Base-by-base conservation (phyloP, 179 eudicot genomes). In the Beta lomatogona region DNA sequence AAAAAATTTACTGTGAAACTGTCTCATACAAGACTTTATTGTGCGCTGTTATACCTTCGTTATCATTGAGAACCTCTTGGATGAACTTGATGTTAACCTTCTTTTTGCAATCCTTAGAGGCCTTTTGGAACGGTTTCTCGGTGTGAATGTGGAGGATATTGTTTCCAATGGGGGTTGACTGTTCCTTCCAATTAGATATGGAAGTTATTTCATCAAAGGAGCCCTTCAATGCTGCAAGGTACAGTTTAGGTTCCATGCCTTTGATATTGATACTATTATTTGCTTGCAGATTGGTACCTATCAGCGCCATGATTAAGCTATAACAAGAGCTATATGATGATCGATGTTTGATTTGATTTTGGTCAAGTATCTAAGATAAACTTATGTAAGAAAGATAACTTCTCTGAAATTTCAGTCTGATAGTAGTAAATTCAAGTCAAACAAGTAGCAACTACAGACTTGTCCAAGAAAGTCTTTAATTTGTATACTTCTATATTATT, bases 151-250 rank as follows among this genome's bases (percentile, higher is more conserved):
- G 73, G 52, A 77, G 80, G 50, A 65, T 21, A 0, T 31, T 77
- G 60, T 66, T 77, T 54, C 73, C 73, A n/a, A 28, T 28, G 0
- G 72, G 72, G 15, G 73, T 77, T 77, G 55, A 2, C 19, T 77
- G 80, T 48, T 77, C 73, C 44, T 15, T 54, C 73, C 80, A 77
- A 65, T 68, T 44, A 14, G 72, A 68, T 5, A 68, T 44, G 18
- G 21, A 68, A 44, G 21, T 68, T 6, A 25, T 36, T 0, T 22
- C 41, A 52, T 73, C 76, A 5, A 52, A n/a, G 5, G n/a, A 53
- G 58, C 76, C 76, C 1, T 8, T 15, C 31, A 52, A 4, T 52
- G 58, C 76, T 53, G 76, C 76, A 15, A 15, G 9, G 61, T 73
- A 73, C 13, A 73, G 10, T 4, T 73, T 52, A 53, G 60, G 44